Evolutionary conservation across 805 yeast species (phyloP).

Genomic region (Candida germanica): DNA sequence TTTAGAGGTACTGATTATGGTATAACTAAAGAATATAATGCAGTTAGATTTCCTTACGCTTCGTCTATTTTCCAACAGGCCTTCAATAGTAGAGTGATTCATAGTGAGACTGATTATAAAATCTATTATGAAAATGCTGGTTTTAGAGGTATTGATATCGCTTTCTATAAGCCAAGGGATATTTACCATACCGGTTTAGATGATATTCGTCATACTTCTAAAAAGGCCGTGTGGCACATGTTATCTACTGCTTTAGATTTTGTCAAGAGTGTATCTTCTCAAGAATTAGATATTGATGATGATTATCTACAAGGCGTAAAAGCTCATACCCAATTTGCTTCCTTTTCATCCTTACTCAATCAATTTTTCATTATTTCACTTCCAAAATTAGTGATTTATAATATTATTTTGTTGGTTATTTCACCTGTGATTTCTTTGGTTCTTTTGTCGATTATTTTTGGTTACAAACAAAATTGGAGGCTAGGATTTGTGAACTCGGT

Average conservation of each 20-base stretch:
- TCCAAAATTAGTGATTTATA: conserved; percentile 46
- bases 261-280: conserved; percentile 37
- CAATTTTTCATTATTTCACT: conserved; percentile 54
- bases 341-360: conserved; percentile 66
- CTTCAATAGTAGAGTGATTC: conserved; percentile 65
- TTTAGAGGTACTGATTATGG: conserved; percentile 83
- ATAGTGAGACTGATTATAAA: conserved; percentile 83
- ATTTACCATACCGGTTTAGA: conserved; percentile 80
- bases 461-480: conserved; percentile 47
- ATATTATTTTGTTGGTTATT: conserved; percentile 48
- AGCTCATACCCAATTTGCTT: conserved; percentile 38
- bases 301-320: conserved; percentile 20
- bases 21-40: conserved; percentile 54
- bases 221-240: conserved; percentile 83
- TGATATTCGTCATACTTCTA: conserved; percentile 58
- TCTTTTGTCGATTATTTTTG: conserved; percentile 46
- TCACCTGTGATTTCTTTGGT: conserved; percentile 54
- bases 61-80: conserved; percentile 82
- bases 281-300: conserved; percentile 31
- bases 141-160: conserved; percentile 82
- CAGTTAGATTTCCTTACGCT: conserved; percentile 69
- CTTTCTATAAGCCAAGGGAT: conserved; percentile 82
- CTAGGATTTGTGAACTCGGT: conserved; percentile 35
- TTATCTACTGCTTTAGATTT: conserved; percentile 65
- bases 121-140: conserved; percentile 62